phyloP scores from a whole-genome alignment of 2,329 filamentous ascomycete genomes.

The Pestalotiopsis sp. region DNA sequence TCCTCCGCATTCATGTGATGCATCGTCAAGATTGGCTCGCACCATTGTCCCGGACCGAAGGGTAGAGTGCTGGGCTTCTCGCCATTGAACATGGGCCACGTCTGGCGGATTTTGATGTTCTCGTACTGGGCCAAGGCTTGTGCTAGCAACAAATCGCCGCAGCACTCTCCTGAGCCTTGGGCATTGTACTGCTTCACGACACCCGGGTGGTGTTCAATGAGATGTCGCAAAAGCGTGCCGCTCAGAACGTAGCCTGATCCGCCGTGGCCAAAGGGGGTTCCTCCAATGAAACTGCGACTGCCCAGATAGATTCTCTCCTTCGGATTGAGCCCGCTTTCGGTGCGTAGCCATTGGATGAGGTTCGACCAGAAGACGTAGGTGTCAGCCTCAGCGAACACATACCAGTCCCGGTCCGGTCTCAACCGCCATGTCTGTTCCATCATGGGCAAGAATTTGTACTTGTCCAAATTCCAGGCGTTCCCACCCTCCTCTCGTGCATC shows the following conservation, averaged over 20 bases:
- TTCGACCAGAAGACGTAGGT: constrained; percentile 59
- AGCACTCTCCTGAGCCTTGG: constrained; percentile 44
- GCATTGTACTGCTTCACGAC: constrained; percentile 48
- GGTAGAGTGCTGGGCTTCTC: constrained; percentile 53
- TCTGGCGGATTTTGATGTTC: constrained; percentile 41
- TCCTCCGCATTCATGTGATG: constrained; percentile 55
- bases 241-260: constrained; percentile 59
- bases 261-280: constrained; percentile 54
- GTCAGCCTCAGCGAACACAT: constrained; percentile 60
- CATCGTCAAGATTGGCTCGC: constrained; percentile 58
- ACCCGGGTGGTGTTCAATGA: constrained; percentile 43
- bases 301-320: constrained; percentile 49
- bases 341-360: constrained; percentile 48
- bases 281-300: constrained; percentile 46
- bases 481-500: constrained; percentile 30
- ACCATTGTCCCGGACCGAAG: constrained; percentile 51
- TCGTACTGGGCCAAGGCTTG: constrained; percentile 46
- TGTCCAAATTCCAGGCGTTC: constrained; percentile 55
- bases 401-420: constrained; percentile 56
- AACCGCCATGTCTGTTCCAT: constrained; percentile 54
- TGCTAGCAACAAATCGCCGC: constrained; percentile 53
- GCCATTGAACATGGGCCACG: constrained; percentile 55
- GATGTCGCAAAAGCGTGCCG: constrained; percentile 48
- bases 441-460: constrained; percentile 63
- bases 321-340: constrained; percentile 38